A percentile compares a stretch with the other conserved stretches of the same genome.
Evolutionary conservation across 179 eudicot genomes (phyloP).

Genomic region (Vitellaria paradoxa): DNA sequence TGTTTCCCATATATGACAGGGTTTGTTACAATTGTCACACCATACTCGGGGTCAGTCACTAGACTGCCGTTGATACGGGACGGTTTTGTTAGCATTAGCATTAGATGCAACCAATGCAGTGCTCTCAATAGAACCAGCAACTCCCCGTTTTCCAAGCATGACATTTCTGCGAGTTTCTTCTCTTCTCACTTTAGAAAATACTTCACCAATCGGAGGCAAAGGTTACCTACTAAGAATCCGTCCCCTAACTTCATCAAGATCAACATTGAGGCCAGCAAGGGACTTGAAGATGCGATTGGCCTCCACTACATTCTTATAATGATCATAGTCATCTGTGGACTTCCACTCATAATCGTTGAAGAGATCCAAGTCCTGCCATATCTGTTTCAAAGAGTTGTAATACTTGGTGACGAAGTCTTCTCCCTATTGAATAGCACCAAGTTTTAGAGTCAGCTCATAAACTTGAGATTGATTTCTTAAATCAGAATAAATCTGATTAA

Average conservation of each 20-base stretch:
- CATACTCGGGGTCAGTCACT: background rate
- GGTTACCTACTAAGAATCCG: background rate
- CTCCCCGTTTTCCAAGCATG: background rate
- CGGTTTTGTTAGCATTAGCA: too few relatives aligned
- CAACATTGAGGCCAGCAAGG: background rate
- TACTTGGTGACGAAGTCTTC: background rate
- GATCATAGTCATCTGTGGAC: background rate
- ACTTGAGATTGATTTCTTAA: background rate
- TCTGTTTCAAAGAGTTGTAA: background rate
- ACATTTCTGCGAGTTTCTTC: background rate
- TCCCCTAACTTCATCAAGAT: background rate
- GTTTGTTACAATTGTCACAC: background rate
- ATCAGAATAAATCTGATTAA: background rate
- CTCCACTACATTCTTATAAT: background rate
- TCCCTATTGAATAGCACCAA: background rate
- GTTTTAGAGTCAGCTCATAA: background rate
- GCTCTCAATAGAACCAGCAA: too few relatives aligned
- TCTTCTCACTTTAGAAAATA: background rate
- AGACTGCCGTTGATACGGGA: too few relatives aligned
- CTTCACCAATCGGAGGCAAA: background rate
- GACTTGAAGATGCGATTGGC: background rate
- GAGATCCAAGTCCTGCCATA: background rate
- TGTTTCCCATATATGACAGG: background rate
- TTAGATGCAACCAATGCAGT: too few relatives aligned
- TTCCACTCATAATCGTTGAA: slow-evolving; percentile 1